phyloP scores from a whole-genome alignment of 2,329 filamentous ascomycete species.

The Elsinoe batatas region DNA sequence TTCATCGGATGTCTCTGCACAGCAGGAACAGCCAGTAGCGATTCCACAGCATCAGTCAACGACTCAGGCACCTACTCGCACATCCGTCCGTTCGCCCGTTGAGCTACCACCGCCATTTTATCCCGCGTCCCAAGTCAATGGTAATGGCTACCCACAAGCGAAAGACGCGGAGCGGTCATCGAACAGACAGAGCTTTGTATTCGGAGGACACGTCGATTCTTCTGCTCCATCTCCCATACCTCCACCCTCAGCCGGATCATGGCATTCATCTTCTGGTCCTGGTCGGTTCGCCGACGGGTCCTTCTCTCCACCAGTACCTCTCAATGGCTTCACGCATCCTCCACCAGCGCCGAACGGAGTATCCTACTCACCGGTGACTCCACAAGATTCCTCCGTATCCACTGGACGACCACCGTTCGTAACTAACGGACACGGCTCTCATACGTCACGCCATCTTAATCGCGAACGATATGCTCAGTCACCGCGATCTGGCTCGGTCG shows the following conservation, averaged over 20 bases:
- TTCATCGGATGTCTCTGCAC: no score
- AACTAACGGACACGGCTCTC: not conserved
- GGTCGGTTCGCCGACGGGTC: not conserved
- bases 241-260: constrained; percentile 9
- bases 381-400: not conserved
- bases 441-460: not conserved
- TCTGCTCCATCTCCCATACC: constrained; percentile 11
- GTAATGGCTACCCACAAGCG: not conserved
- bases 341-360: not conserved
- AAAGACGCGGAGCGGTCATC: not conserved
- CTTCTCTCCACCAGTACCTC: not conserved
- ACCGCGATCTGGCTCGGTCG: not conserved
- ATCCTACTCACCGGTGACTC: not conserved
- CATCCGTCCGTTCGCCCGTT: constrained; percentile 5
- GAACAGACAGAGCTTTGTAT: constrained; percentile 9
- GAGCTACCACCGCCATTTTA: constrained; percentile 10
- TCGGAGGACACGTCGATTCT: constrained; percentile 11
- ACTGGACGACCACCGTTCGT: not conserved
- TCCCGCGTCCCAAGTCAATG: not conserved
- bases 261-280: constrained; percentile 6
- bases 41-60: not conserved
- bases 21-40: no score
- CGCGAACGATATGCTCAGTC: not conserved
- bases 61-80: not conserved
- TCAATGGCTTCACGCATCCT: not conserved